phyloP scores from a whole-genome alignment of 1,284 basidiomycete species.

The Fomitopsis palustris region DNA sequence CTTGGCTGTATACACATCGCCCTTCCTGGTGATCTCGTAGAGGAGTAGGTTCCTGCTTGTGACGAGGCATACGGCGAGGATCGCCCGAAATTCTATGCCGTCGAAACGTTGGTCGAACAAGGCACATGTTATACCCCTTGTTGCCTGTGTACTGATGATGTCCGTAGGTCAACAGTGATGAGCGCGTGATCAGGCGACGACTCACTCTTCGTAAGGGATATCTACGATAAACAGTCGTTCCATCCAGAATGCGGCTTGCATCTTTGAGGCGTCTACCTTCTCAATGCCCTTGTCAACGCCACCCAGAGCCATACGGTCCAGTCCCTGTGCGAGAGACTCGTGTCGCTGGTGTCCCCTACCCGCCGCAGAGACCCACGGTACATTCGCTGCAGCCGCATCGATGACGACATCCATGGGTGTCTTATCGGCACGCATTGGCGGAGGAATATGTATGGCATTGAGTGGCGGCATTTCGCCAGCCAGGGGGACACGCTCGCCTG shows the following conservation, averaged over 20 bases:
- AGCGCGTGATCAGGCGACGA: constrained; percentile 2
- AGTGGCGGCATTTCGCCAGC: constrained; percentile 16
- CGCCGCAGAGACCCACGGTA: constrained; percentile 43
- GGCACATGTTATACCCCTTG: constrained; percentile 46
- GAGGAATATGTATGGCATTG: constrained; percentile 14
- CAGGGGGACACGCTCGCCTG: background rate
- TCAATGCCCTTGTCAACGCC: constrained; percentile 40
- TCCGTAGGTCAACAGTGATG: background rate
- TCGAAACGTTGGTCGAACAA: constrained; percentile 69
- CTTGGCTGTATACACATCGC: constrained; percentile 40
- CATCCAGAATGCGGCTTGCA: constrained; percentile 70
- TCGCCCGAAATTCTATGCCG: constrained; percentile 42
- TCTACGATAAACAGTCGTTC: constrained; percentile 53
- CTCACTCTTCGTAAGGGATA: constrained; percentile 51
- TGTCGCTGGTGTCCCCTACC: constrained; percentile 19
- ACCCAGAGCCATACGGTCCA: constrained; percentile 62
- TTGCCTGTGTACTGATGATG: constrained; percentile 9
- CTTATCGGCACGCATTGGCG: constrained; percentile 39
- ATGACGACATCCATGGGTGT: constrained; percentile 51
- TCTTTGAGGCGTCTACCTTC: constrained; percentile 49
- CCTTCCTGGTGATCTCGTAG: constrained; percentile 41
- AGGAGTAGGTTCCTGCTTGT: constrained; percentile 42
- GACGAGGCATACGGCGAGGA: constrained; percentile 60
- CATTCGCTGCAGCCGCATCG: constrained; percentile 24
- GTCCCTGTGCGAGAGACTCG: constrained; percentile 29